Base-by-base conservation (phyloP, 129 eudicot genomes). In the Logfia minima region DNA sequence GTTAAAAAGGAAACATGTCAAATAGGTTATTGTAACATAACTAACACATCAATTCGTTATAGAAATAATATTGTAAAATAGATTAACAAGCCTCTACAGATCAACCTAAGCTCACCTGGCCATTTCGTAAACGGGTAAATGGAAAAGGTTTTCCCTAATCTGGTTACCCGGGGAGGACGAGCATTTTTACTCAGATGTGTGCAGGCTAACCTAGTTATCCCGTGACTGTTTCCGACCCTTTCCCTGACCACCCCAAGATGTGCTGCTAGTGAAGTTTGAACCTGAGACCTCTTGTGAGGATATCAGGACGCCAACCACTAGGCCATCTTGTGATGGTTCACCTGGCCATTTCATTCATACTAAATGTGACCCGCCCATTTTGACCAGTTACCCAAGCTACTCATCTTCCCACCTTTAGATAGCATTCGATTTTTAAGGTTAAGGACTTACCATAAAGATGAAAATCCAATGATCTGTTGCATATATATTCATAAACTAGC, bases 401-500 rank as follows among this genome's bases (percentile, higher is more conserved):
- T 2, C 17, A 2, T 48, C 10, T 48, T 48, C n/a, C 55, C 55
- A 48, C n/a, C 55, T 48, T 48, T 48, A 48, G 55, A 19, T 58
- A n/a, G 26, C 28, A 58, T 58, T 8, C 0, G 8, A 58, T 58
- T 58, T 19, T 23, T 24, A 24, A 39, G 28, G 37, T 45, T 28
- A 73, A 56, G 1, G 41, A 41, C 62, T 66, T 91, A 91, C 98
- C 98, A 58, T 94, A 94, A 68, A 94, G 92, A 87, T 94, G 97
- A 71, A 90, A 84, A 81, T 94, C 98, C 68, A 94, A 82, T 56
- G 98, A 94, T 72, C 96, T 87, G 64, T 89, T 86, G 91, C 98
- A 94, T 24, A 94, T 86, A 43, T 94, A 93, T 71, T 93, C 98
- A 48, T 93, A 93, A n/a, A 93, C 98, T 21, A 94, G 79, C 79